Evolutionary conservation across 768 basidiomycete genomes (phyloP).

Genomic region (Mycena chlorophos): DNA sequence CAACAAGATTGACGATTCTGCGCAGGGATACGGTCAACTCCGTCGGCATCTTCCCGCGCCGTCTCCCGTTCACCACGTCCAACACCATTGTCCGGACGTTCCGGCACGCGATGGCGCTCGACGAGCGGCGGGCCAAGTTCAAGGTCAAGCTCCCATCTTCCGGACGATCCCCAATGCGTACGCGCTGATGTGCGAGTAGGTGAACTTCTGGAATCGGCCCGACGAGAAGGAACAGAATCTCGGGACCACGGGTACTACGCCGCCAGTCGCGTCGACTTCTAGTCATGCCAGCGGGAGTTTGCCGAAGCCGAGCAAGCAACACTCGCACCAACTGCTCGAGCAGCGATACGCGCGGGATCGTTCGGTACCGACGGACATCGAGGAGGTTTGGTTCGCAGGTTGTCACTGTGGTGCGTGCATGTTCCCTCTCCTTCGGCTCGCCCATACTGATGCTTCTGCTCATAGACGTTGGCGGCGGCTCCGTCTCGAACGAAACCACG

Average conservation of each 20-base stretch:
- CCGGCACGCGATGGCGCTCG: constrained; percentile 56
- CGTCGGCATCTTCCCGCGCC: constrained; percentile 44
- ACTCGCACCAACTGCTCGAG: constrained; percentile 23
- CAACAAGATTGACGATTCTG: neutral
- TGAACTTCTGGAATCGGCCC: constrained; percentile 34
- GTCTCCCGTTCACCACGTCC: constrained; percentile 48
- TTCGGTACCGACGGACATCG: constrained; percentile 36
- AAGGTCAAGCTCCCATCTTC: constrained; percentile 33
- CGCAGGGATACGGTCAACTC: constrained; percentile 58
- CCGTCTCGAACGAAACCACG: constrained; percentile 23
- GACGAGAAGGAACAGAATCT: constrained; percentile 33
- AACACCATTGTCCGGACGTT: constrained; percentile 49
- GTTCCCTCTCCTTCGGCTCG: neutral
- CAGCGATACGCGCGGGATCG: constrained; percentile 26
- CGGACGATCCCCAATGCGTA: neutral
- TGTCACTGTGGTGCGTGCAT: constrained; percentile 36
- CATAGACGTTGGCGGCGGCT: constrained; percentile 36
- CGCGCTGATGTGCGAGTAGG: neutral
- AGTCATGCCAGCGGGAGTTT: neutral
- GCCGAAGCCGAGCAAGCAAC: constrained; percentile 4
- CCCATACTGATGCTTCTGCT: neutral
- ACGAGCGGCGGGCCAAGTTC: constrained; percentile 55
- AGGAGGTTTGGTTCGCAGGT: constrained; percentile 37
- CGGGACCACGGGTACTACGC: constrained; percentile 4
- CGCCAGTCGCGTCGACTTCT: neutral